Evolutionary conservation across 2,329 filamentous ascomycete species (phyloP).

Genomic region (Colletotrichum chrysophilum): DNA sequence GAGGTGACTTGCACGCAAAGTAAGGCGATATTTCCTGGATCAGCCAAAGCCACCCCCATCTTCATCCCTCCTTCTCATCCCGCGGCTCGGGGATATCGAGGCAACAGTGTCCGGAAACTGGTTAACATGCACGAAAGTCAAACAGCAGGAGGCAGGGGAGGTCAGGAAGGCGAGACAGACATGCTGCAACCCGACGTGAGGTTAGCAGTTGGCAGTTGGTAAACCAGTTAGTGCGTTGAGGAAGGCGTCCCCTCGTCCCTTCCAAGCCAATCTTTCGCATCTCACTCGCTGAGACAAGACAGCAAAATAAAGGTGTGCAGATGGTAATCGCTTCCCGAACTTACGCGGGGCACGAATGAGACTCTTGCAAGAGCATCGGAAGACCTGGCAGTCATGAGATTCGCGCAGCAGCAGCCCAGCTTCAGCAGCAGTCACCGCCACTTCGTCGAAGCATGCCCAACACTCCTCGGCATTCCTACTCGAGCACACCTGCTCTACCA

Average conservation of each 20-base stretch:
- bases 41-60: background rate
- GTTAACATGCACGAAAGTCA: background rate
- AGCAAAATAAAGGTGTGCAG: conserved; percentile 6
- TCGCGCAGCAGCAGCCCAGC: background rate
- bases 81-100: background rate
- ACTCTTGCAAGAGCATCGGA: background rate
- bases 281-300: conserved; percentile 12
- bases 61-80: background rate
- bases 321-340: background rate
- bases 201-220: background rate
- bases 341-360: conserved; percentile 10
- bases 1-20: background rate
- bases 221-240: conserved; percentile 1
- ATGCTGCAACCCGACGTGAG: background rate
- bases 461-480: background rate
- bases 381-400: conserved; percentile 16
- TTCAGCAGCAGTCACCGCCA: conserved; percentile 16
- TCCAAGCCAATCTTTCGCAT: background rate
- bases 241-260: background rate
- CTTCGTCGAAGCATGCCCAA: background rate
- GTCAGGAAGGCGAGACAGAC: background rate
- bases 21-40: background rate
- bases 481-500: background rate
- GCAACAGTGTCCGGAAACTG: background rate
- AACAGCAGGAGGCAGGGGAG: background rate